Percentiles rank a stretch among this genome's conserved stretches.
These are phyloP conservation scores for Teunomyces panamensis DNA, from an alignment of 805 yeast genomes.

Conservation along the genomic window DNA sequence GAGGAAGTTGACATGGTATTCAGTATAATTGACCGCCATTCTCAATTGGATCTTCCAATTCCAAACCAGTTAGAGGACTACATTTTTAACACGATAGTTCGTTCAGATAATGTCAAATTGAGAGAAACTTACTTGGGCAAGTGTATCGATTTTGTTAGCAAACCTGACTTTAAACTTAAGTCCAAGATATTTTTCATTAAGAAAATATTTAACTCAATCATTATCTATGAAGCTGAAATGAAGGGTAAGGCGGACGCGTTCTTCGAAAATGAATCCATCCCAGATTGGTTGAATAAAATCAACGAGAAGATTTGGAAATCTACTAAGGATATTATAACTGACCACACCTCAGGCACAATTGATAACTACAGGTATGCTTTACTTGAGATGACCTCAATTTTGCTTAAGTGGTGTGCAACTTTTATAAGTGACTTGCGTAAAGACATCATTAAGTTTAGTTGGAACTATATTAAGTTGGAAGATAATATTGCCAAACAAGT, in stretches of 20 bases:
- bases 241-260: conserved; percentile 48
- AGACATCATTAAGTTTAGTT: conserved; percentile 87
- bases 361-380: conserved; percentile 77
- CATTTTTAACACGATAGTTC: conserved; percentile 55
- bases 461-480: conserved; percentile 89
- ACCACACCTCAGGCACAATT: conserved; percentile 60
- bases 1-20: conserved; percentile 28
- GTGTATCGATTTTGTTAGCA: conserved; percentile 48
- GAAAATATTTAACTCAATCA: conserved; percentile 60
- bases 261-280: conserved; percentile 31
- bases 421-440: conserved; percentile 62
- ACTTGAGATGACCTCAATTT: conserved; percentile 73
- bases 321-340: conserved; percentile 48
- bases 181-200: conserved; percentile 58
- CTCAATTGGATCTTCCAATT: conserved; percentile 44
- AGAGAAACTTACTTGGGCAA: conserved; percentile 52
- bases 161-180: conserved; percentile 42
- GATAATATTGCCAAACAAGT: conserved; percentile 88
- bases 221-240: conserved; percentile 57
- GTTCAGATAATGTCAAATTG: conserved; percentile 41
- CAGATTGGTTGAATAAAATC: conserved; percentile 64
- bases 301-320: conserved; percentile 73
- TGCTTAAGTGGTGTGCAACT: conserved; percentile 66
- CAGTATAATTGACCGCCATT: conserved; percentile 31
- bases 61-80: conserved; percentile 52